Base-by-base conservation (phyloP, 805 yeast species). In the Ascoidea rubescens region DNA sequence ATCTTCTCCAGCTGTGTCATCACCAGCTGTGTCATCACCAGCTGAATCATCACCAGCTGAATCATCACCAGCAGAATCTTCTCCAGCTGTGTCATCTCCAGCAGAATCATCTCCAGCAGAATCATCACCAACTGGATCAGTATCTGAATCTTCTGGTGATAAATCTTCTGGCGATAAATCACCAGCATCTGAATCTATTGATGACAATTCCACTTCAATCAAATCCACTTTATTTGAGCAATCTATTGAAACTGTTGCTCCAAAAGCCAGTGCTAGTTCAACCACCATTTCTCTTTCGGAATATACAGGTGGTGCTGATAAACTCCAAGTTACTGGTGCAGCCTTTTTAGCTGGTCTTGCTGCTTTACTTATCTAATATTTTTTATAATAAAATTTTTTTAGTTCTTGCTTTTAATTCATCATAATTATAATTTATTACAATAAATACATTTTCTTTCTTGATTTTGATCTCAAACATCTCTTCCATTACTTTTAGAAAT, bases 191-290 rank as follows among this genome's bases (percentile, higher is more conserved):
- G 50, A 31, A 16, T 33, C 53, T 31, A 45, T 52, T 4, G 50
- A 57, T 45, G 55, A 30, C 14, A 48, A 53, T 42, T 47, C 52
- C 12, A 52, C 54, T 17, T 48, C 54, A 5, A 50, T 54, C 31
- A 53, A 51, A 30, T 43, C 53, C n/a, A 52, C 52, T 49, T 46
- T 58, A 32, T 16, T 45, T 5, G 51, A 42, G 43, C 51, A 48
- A n/a, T 51, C 54, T 33, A 52, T 52, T 44, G 50, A 59, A 21
- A 53, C 57, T 12, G 53, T 54, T 47, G 49, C 55, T 52, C 48
- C 52, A 21, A 21, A 21, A 21, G 3, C 28, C 28, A 21, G 28
- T 32, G 46, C 55, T 31, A 45, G 52, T 50, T 49, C 53, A 42
- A 48, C 53, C 33, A 51, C 56, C 7, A 45, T 50, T 10, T 48